Evolutionary conservation across 225 moss, liverwort and hornwort species (phyloP), one percentile per base, ranked within the genome.

Genomic region (Ulota crispa): DNA sequence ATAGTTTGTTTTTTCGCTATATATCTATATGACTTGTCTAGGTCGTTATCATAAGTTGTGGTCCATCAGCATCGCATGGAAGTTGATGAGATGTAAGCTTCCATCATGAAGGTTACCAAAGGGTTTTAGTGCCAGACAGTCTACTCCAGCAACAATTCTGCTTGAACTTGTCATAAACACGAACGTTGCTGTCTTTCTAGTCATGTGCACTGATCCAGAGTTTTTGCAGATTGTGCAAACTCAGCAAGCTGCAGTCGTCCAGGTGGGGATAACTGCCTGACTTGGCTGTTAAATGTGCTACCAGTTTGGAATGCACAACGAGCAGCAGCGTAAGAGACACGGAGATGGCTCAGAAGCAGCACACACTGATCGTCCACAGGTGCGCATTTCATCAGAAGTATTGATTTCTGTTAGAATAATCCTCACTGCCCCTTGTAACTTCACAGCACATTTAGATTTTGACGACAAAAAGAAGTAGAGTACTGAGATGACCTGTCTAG

Each of bases 71-170:
- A 61, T 61, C 36, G 47, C 83, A 66, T 59, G 45, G 21, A 75
- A 73, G 78, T 69, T 78, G 68, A 77, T 78, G 78, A 84, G 64
- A 65, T 57, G 19, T n/a, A 73, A 63, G 73, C 45, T 54, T 39
- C 70, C 70, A 82, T 74, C 73, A 78, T 73, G 72, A 73, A 19
- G 67, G 42, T 83, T n/a, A 82, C 47, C 31, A 54, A 45, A 54
- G 62, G 32, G 3, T 66, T 76, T 32, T 34, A 39, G 69, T 81
- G 81, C n/a, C n/a, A n/a, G 26, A 78, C 75, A 81, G 45, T 55
- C 69, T 56, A 37, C n/a, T 37, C 30, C 36, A 69, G 81, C 65
- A 27, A 66, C 73, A 78, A 65, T 56, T 55, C 26, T 11, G 19
- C 60, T 50, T 50, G 16, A 50, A 45, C 45, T 14, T 14, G 45